Evolutionary conservation across 371 early-diverging fungal genomes (phyloP), one percentile per base, ranked within the genome.

Genomic region (Mortierella sp.): DNA sequence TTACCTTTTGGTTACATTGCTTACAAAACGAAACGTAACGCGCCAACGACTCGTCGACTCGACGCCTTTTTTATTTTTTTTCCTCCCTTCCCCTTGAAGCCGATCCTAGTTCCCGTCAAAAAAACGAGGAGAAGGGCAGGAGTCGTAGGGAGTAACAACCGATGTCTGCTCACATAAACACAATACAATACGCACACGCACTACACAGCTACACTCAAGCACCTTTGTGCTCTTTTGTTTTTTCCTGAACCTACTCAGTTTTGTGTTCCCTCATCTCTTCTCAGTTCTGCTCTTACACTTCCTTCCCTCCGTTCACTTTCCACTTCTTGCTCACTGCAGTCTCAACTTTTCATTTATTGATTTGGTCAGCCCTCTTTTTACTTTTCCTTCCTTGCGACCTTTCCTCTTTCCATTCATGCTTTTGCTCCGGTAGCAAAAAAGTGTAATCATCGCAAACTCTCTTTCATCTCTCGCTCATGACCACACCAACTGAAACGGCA

Each of bases 61-160:
- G 22, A 6, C n/a, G n/a, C n/a, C n/a, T 34, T 58, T 37, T 40
- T 41, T 9, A 43, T 55, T 7, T 52, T 34, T 55, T 24, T 47
- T 40, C 26, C 43, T 7, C 16, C 53, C 55, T 68, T 52, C 41
- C 44, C 58, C 58, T 58, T 58, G 58, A 58, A 58, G 58, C 19
- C 14, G 55, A 55, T 31, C 64, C 41, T 37, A 39, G 39, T n/a
- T 41, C 40, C 26, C 11, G 37, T n/a, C 24, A 10, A 31, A 61
- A n/a, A n/a, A n/a, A n/a, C n/a, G n/a, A n/a, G n/a, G n/a, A n/a
- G n/a, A n/a, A n/a, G n/a, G n/a, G n/a, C n/a, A n/a, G n/a, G n/a
- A n/a, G n/a, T n/a, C n/a, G n/a, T n/a, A n/a, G n/a, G n/a, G n/a
- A n/a, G n/a, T n/a, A n/a, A n/a, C n/a, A n/a, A n/a, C n/a, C n/a